Evolutionary conservation across 441 rosid species (phyloP).

Genomic region (Gossypium gossypioides): DNA sequence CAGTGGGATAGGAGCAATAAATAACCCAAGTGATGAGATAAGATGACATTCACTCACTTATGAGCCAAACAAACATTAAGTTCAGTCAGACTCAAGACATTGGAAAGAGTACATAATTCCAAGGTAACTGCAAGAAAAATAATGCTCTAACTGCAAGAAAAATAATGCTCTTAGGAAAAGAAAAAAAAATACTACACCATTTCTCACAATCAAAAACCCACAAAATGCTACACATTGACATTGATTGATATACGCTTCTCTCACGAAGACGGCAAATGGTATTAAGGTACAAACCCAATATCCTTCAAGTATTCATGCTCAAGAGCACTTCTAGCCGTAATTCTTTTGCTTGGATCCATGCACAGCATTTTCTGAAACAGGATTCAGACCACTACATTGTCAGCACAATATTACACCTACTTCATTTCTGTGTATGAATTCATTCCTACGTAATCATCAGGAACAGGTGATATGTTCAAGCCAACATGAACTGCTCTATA

Average conservation of each 20-base stretch:
- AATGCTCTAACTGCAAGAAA: not conserved
- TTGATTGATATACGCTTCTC: slow-evolving; percentile 15
- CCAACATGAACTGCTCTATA: not conserved
- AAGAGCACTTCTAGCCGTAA: slow-evolving; percentile 75
- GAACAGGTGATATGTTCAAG: not conserved
- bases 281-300: slow-evolving; percentile 53
- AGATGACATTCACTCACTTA: not conserved
- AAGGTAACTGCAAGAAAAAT: not conserved
- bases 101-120: not conserved
- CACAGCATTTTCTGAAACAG: slow-evolving; percentile 75
- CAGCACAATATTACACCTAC: not conserved
- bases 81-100: not conserved
- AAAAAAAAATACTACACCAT: not conserved
- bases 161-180: not conserved
- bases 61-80: not conserved
- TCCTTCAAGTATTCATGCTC: slow-evolving; percentile 94
- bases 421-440: not conserved
- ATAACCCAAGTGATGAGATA: not conserved
- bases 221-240: slow-evolving; percentile 17
- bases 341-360: slow-evolving; percentile 83
- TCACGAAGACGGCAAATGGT: slow-evolving; percentile 1
- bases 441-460: not conserved
- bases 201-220: slow-evolving; percentile 25
- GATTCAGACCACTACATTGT: slow-evolving; percentile 5
- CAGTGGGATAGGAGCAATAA: not conserved